These are phyloP conservation scores for Talaromyces atroroseus DNA, from an alignment of 2,329 filamentous ascomycete species.

Conservation along the genomic window DNA sequence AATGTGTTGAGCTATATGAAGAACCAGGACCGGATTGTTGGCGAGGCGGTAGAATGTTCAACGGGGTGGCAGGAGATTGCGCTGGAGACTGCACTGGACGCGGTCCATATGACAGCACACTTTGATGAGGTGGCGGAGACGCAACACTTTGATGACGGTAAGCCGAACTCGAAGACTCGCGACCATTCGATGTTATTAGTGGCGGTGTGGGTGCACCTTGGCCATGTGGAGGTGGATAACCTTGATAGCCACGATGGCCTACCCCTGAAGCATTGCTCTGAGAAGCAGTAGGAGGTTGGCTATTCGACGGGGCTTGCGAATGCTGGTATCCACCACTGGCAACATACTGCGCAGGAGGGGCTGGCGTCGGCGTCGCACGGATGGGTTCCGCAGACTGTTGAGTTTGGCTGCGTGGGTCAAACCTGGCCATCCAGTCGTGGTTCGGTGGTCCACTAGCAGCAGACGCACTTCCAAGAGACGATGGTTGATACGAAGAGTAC, in stretches of 20 bases:
- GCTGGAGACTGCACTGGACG: slow-evolving; percentile 29
- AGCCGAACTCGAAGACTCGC: slow-evolving; percentile 16
- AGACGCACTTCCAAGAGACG: slow-evolving; percentile 21
- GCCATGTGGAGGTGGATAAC: slow-evolving; percentile 20
- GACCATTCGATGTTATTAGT: slow-evolving; percentile 20
- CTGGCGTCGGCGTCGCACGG: slow-evolving; percentile 32
- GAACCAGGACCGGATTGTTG: slow-evolving; percentile 20
- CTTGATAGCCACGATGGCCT: slow-evolving; percentile 9
- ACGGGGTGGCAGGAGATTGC: slow-evolving; percentile 24
- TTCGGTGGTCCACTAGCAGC: slow-evolving; percentile 22
- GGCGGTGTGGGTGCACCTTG: slow-evolving; percentile 16
- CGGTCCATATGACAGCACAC: slow-evolving; percentile 24
- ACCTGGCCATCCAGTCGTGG: slow-evolving; percentile 40
- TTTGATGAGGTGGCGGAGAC: slow-evolving; percentile 29
- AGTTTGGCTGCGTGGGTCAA: slow-evolving; percentile 35
- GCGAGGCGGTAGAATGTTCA: slow-evolving; percentile 25
- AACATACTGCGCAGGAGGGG: slow-evolving; percentile 26
- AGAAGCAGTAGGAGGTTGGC: slow-evolving; percentile 10
- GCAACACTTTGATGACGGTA: slow-evolving; percentile 19
- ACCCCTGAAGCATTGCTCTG: slow-evolving; percentile 3
- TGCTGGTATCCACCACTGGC: slow-evolving; percentile 3
- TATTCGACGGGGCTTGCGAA: slow-evolving; percentile 3
- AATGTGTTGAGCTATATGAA: slow-evolving; percentile 23
- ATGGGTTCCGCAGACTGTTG: slow-evolving; percentile 17
- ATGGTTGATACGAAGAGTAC: slow-evolving; percentile 26